Evolutionary conservation across 352 stramenopile genomes (phyloP).

Genomic region (Phytophthora rubi): DNA sequence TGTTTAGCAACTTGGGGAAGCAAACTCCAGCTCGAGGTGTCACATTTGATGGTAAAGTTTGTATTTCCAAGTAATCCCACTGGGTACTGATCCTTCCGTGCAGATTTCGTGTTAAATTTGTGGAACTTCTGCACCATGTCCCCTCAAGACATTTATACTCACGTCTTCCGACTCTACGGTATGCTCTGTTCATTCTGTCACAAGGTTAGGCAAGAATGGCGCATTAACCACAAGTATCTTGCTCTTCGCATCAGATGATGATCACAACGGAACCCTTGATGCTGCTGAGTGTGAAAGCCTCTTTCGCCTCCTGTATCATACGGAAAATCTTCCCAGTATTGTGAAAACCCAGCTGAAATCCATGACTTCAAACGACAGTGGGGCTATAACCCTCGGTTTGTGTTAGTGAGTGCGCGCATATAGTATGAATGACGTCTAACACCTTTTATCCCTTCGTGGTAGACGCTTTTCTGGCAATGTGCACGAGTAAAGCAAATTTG

Average conservation of each 20-base stretch:
- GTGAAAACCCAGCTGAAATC: conserved; percentile 44
- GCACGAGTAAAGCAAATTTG: conserved; percentile 42
- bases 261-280: conserved; percentile 52
- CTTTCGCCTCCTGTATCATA: conserved; percentile 60
- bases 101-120: conserved; percentile 63
- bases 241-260: conserved; percentile 39
- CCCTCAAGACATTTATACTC: conserved; percentile 37
- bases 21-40: conserved; percentile 45
- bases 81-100: background rate
- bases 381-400: conserved; percentile 32
- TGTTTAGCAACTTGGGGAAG: conserved; percentile 62
- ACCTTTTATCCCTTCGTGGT: background rate
- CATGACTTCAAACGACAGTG: conserved; percentile 42
- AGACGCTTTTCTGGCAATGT: conserved; percentile 55
- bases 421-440: conserved; percentile 1
- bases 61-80: background rate
- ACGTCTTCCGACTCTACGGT: conserved; percentile 63
- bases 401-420: background rate
- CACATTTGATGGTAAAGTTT: conserved; percentile 45
- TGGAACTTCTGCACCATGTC: conserved; percentile 74
- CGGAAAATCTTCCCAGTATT: conserved; percentile 40
- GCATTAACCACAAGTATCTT: background rate
- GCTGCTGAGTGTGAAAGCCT: conserved; percentile 57
- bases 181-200: background rate
- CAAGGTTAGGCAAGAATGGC: background rate